Base-by-base conservation (phyloP, 805 yeast species). In the Lipomyces yamanashiensis region DNA sequence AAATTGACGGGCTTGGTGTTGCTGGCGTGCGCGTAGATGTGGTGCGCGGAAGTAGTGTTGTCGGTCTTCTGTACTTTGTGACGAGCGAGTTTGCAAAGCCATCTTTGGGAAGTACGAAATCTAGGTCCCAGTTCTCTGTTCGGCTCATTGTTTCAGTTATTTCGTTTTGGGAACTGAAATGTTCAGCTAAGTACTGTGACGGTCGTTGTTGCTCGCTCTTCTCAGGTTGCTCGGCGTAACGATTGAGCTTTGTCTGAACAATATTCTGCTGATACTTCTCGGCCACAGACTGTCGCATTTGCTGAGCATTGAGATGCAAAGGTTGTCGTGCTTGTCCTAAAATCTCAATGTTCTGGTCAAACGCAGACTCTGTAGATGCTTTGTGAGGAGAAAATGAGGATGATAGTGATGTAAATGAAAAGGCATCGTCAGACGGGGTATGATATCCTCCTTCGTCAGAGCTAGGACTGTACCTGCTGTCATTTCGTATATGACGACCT, bases 81-180 rank as follows among this genome's bases (percentile, higher is more conserved):
- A 54, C 56, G 19, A 48, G 28, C 13, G 44, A n/a, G 49, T 21
- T 50, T 36, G 54, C n/a, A 36, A 49, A 34, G 15, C 53, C 49
- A 28, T 34, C 52, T 62, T 21, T 8, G 7, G 52, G 45, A 13
- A 51, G 19, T 7, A 51, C 59, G 17, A 63, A 63, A 28, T 63
- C 67, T 3, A 37, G 9, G 12, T 63, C 67, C 63, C 63, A 63
- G 34, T 41, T 37, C 17, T 63, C 62, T 21, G 37, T 52, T 10
- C 4, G n/a, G 2, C 34, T 4, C 6, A 7, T 21, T 7, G n/a
- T 43, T 10, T 51, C 41, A 2, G 10, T 10, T 2, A 40, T 41
- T 5, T 23, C 39, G 40, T 43, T 36, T 5, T 8, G 33, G 8
- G 43, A 9, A 12, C 33, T 19, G n/a, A 4, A 7, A 33, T 37